Base-by-base conservation (phyloP, 306 rosid species). In the Carpinus viminea region DNA sequence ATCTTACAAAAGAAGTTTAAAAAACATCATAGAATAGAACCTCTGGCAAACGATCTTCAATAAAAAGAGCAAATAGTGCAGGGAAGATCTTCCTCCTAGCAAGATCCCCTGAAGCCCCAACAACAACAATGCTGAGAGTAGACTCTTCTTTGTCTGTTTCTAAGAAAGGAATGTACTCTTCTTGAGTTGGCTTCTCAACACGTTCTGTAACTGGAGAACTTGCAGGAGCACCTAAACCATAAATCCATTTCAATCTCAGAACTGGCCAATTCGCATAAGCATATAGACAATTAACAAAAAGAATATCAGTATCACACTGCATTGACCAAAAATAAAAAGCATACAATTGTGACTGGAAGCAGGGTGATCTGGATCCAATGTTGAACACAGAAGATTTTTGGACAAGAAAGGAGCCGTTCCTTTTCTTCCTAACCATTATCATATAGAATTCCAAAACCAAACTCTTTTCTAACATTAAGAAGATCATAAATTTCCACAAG, bases 91-190 rank as follows among this genome's bases (percentile, higher is more conserved):
- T 95, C 92, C 93, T 91, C 76, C 87, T 95, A n/a, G 98, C 97
- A 75, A 95, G 97, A 84, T 95, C 97, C 72, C 98, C 98, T 5
- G 98, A 95, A 83, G 98, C 98, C 79, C 98, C 98, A 79, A 95
- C 89, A 79, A 95, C 91, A 68, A 93, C 90, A 77, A 95, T 92
- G 82, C 88, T 92, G 76, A 95, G 90, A 72, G 90, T 90, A 70
- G 91, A 81, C 72, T 86, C 88, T 46, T 51, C 77, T 55, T 54
- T 72, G 78, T 81, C 88, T 10, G 84, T 78, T 75, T 83, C 87
- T 51, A 85, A 65, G 28, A 78, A 72, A 57, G 80, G 81, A 88
- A 87, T 78, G 31, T 76, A 50, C 50, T 54, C 89, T 48, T 81
- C 85, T 74, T 75, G 56, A 62, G 70, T 85, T 73, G 52, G 87